These are phyloP conservation scores for Paramarasmius palmivorus DNA, from an alignment of 1,284 basidiomycete genomes.

Conservation along the genomic window DNA sequence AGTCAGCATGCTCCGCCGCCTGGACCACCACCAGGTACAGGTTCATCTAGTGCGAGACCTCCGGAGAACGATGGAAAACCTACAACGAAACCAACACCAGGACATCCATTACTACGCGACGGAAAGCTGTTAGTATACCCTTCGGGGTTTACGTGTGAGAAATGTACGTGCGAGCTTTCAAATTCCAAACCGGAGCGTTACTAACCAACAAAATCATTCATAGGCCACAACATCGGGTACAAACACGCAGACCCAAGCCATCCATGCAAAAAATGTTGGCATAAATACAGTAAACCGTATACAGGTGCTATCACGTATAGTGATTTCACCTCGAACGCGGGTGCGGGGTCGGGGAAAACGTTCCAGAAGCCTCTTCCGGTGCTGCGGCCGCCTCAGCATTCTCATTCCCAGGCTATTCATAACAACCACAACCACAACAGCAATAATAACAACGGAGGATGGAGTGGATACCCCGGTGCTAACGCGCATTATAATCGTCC, in stretches of 20 bases:
- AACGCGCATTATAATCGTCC: not conserved
- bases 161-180: constrained; percentile 48
- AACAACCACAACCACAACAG: too few species aligned
- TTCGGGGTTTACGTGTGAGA: constrained; percentile 54
- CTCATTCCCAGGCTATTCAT: not conserved
- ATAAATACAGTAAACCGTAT: constrained; percentile 60
- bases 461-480: constrained; percentile 13
- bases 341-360: constrained; percentile 27
- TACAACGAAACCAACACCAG: constrained; percentile 60
- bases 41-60: not conserved
- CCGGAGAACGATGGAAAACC: constrained; percentile 52
- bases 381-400: constrained; percentile 19
- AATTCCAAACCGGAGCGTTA: not conserved
- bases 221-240: constrained; percentile 74
- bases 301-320: constrained; percentile 56
- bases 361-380: constrained; percentile 18
- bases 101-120: constrained; percentile 60
- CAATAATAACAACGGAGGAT: not conserved
- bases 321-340: constrained; percentile 11
- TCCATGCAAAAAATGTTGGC: constrained; percentile 74
- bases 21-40: constrained; percentile 19
- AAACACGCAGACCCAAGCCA: constrained; percentile 64
- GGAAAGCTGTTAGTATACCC: constrained; percentile 71
- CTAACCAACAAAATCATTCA: too few species aligned
- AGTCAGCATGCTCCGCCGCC: constrained; percentile 26